Evolutionary conservation across 1,284 basidiomycete genomes (phyloP).

Genomic region (Trichosporon coremiiforme): DNA sequence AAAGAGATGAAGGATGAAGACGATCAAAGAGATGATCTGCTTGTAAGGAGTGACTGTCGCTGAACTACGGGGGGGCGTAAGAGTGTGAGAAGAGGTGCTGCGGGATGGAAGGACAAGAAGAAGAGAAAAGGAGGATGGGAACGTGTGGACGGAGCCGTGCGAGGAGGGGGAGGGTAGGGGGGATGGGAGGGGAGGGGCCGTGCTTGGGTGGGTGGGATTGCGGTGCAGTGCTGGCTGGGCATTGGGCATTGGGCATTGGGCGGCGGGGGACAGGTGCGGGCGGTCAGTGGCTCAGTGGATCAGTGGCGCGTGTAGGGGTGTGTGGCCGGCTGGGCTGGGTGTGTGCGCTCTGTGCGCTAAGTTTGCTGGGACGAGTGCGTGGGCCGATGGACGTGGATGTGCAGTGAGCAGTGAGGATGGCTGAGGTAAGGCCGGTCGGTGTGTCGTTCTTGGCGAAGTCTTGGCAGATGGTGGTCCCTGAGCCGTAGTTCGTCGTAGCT

Average conservation of each 20-base stretch:
- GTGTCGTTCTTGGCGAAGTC: neutral
- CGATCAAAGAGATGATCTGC: neutral
- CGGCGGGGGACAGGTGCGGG: neutral
- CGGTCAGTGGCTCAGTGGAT: too few relatives aligned
- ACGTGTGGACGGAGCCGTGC: neutral
- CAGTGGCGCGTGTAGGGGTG: neutral
- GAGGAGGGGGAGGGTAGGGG: neutral
- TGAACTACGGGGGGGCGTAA: neutral
- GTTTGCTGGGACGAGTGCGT: too few relatives aligned
- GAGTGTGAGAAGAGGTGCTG: neutral
- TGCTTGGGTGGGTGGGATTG: too few relatives aligned
- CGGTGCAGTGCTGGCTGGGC: neutral
- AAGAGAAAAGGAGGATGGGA: neutral
- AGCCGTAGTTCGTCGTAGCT: too few relatives aligned
- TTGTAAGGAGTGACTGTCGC: neutral
- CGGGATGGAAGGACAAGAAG: neutral
- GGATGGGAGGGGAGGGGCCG: neutral
- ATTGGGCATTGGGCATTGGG: neutral
- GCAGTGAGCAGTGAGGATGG: neutral
- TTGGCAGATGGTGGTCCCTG: neutral
- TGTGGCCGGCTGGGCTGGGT: neutral
- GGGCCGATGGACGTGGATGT: neutral
- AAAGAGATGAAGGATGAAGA: neutral
- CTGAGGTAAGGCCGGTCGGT: constrained; percentile 1
- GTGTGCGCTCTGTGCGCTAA: too few relatives aligned